Conservation (phyloP, 2,329 filamentous ascomycete genomes). For the Aspergillus nomiae region DNA sequence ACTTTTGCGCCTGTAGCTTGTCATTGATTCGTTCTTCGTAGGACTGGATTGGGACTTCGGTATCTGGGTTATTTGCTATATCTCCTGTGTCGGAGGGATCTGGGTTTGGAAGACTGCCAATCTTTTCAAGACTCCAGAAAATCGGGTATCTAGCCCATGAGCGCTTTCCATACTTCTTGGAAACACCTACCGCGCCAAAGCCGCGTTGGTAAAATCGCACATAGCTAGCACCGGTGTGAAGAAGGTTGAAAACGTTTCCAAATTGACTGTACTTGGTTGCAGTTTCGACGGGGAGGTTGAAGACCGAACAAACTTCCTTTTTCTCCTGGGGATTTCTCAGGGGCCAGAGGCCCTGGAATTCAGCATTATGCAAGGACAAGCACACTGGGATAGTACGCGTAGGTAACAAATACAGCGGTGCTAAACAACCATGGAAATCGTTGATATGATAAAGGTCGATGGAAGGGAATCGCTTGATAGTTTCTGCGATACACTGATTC, state of each 20-base stretch:
- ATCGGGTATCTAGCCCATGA: slow-evolving; percentile 69
- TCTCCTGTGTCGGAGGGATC: slow-evolving; percentile 67
- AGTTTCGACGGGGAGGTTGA: slow-evolving; percentile 60
- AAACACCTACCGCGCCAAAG: slow-evolving; percentile 68
- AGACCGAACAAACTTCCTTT: slow-evolving; percentile 65
- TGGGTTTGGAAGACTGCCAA: slow-evolving; percentile 66
- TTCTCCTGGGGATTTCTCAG: slow-evolving; percentile 64
- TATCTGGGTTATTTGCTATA: slow-evolving; percentile 41
- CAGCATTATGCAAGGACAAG: slow-evolving; percentile 68
- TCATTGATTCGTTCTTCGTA: slow-evolving; percentile 59
- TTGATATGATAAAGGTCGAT: slow-evolving; percentile 69
- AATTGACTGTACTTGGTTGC: slow-evolving; percentile 67
- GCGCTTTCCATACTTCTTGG: slow-evolving; percentile 68
- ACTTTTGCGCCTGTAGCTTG: slow-evolving; percentile 65
- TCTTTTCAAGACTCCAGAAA: slow-evolving; percentile 66
- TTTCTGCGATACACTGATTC: slow-evolving; percentile 69
- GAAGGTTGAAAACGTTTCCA: slow-evolving; percentile 68
- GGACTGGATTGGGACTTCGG: slow-evolving; percentile 55
- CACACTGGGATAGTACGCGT: slow-evolving; percentile 60
- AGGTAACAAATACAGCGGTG: slow-evolving; percentile 66
- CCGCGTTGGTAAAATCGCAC: slow-evolving; percentile 68
- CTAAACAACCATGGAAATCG: slow-evolving; percentile 65
- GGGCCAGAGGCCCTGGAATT: slow-evolving; percentile 70
- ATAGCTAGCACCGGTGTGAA: slow-evolving; percentile 68
- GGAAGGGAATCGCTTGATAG: slow-evolving; percentile 60